Evolutionary conservation across 2,329 filamentous ascomycete species (phyloP), one percentile per base, ranked within the genome.

Genomic region (Cephalotrichum gorgonifer): DNA sequence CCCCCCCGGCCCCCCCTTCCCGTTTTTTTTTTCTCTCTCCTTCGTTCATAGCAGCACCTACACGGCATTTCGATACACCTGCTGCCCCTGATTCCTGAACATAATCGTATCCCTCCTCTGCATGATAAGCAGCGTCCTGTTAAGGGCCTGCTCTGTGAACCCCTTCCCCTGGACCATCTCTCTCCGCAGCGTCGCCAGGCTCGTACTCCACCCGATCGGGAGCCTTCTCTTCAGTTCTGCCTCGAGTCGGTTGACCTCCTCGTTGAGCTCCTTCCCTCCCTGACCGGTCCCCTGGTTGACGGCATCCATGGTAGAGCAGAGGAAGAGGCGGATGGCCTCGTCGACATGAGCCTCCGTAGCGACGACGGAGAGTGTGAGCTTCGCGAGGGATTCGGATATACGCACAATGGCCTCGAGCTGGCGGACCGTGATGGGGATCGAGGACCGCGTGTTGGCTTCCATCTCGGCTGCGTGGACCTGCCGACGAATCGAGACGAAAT

Each of bases 401-500:
- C 93, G 91, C 54, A 97, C 86, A 56, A 98, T 95, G 59, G 91
- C 91, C 67, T 98, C 93, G 6, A 98, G 79, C 64, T 98, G 93
- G 64, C 93, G 89, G 47, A 98, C 87, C 0, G 93, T 98, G 65
- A 98, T 98, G 47, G 93, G 93, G 58, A 98, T 97, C 20, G 86
- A 93, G 6, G 88, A 95, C 17, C 93, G 85, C 38, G 86, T 78
- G 64, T 96, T 95, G 54, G 90, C 85, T 60, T 95, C 86, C 42
- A 94, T 74, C 65, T 98, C 93, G 1, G 88, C 84, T 23, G 88
- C 85, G 64, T 95, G 91, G 6, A 98, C 89, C 68, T 97, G 91
- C 54, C 88, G 84, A 51, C 93, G 83, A 64, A 98, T 97, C 54
- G 88, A 90, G 53, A 98, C 93, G 59, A 98, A 98, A 67, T 98